A percentile compares a stretch with the other conserved stretches of the same genome.
Evolutionary conservation across 495 filamentous ascomycete genomes (phyloP).

Genomic region (Penicillium fimorum): DNA sequence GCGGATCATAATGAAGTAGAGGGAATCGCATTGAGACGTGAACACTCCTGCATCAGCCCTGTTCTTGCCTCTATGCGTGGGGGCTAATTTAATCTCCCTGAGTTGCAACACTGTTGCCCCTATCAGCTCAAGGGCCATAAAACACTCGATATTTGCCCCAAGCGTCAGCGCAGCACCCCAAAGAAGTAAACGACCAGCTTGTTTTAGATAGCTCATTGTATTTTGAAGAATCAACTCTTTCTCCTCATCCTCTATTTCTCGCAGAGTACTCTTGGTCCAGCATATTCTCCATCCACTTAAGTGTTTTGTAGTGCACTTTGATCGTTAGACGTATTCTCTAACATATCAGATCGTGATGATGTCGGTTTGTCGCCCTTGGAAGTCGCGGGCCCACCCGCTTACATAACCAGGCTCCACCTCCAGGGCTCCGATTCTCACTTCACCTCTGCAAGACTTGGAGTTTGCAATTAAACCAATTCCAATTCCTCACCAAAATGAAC

Average conservation of each 20-base stretch:
- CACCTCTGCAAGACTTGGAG: conserved; percentile 14
- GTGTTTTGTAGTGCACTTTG: background rate
- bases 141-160: too few relatives aligned
- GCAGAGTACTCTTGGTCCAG: background rate
- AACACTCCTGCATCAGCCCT: too few relatives aligned
- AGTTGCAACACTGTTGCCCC: too few relatives aligned
- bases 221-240: background rate
- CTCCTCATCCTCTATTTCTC: background rate
- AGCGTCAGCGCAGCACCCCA: too few relatives aligned
- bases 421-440: conserved; percentile 8
- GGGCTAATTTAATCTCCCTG: too few relatives aligned
- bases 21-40: too few relatives aligned
- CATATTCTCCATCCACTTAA: background rate
- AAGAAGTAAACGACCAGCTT: too few relatives aligned
- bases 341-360: background rate
- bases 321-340: background rate
- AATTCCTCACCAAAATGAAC: conserved; percentile 20
- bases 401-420: conserved; percentile 21
- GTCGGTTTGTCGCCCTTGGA: background rate
- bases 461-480: conserved; percentile 9
- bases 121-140: too few relatives aligned
- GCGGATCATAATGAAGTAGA: too few relatives aligned
- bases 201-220: background rate
- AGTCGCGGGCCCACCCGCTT: conserved; percentile 10
- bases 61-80: too few relatives aligned